Evolutionary conservation across 768 basidiomycete species (phyloP).

Genomic region (Lactifluus rugatus): DNA sequence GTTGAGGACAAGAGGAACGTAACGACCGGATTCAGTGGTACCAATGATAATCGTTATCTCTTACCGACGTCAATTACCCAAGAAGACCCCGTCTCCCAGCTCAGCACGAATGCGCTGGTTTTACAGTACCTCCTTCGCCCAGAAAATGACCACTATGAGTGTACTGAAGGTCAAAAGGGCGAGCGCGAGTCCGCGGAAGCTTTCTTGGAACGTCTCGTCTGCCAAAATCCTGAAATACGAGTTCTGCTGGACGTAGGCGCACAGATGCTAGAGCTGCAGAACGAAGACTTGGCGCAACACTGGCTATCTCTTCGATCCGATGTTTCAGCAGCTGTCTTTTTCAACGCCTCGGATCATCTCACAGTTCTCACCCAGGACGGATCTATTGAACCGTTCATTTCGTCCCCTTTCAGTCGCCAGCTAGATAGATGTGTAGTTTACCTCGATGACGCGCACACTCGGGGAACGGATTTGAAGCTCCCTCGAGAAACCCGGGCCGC

Average conservation of each 20-base stretch:
- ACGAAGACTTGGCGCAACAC: constrained; percentile 28
- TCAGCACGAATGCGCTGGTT: constrained; percentile 37
- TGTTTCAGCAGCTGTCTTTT: constrained; percentile 34
- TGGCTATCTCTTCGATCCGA: constrained; percentile 30
- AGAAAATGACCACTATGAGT: constrained; percentile 32
- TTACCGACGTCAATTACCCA: constrained; percentile 30
- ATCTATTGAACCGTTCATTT: constrained; percentile 26
- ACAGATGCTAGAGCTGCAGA: constrained; percentile 43
- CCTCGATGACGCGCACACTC: constrained; percentile 42
- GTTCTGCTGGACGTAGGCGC: constrained; percentile 50
- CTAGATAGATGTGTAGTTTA: constrained; percentile 36
- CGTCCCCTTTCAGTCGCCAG: constrained; percentile 30
- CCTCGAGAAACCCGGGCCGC: constrained; percentile 33
- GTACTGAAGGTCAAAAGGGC: not conserved
- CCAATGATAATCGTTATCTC: constrained; percentile 36
- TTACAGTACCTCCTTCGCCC: constrained; percentile 29
- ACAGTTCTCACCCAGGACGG: constrained; percentile 31
- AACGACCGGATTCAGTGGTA: constrained; percentile 46
- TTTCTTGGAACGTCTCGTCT: constrained; percentile 29
- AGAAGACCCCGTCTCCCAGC: constrained; percentile 26
- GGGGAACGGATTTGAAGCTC: constrained; percentile 45
- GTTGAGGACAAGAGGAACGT: constrained; percentile 29
- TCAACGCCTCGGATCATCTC: constrained; percentile 26
- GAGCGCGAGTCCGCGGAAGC: constrained; percentile 8
- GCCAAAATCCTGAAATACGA: constrained; percentile 30